Percentiles rank a stretch among this genome's conserved stretches.
Conservation (phyloP, 2,329 filamentous ascomycete genomes). For the Penicillium brasilianum region DNA sequence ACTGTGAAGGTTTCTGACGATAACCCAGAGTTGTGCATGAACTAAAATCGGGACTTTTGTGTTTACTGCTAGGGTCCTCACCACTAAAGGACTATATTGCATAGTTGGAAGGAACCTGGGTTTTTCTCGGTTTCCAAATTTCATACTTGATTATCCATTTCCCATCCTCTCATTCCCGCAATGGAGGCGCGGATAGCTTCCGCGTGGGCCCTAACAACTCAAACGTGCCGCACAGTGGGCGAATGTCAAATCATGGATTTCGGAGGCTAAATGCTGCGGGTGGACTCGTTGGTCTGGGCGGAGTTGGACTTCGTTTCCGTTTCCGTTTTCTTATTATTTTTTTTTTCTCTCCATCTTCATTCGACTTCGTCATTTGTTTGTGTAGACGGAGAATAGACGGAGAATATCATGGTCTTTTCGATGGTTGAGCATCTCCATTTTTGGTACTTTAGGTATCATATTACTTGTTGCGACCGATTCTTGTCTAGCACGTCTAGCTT, state of each 20-base stretch:
- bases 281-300: background rate
- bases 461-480: background rate
- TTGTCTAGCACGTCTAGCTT: background rate
- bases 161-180: slow-evolving; percentile 3
- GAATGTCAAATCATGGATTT: background rate
- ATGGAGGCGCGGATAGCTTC: slow-evolving; percentile 6
- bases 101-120: no score
- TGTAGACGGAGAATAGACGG: background rate
- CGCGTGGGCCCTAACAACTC: slow-evolving; percentile 6
- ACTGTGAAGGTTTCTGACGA: background rate
- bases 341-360: no score
- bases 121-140: no score
- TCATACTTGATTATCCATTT: no score
- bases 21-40: background rate
- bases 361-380: background rate
- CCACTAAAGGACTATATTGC: no score
- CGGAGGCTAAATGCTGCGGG: background rate
- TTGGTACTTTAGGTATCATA: background rate
- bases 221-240: slow-evolving; percentile 3
- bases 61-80: no score
- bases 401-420: background rate
- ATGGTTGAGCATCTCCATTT: background rate
- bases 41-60: background rate
- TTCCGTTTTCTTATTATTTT: no score
- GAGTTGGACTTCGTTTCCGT: background rate